Evolutionary conservation across 192 early-diverging fungal genomes (phyloP).

Genomic region (Podochytrium sp.): DNA sequence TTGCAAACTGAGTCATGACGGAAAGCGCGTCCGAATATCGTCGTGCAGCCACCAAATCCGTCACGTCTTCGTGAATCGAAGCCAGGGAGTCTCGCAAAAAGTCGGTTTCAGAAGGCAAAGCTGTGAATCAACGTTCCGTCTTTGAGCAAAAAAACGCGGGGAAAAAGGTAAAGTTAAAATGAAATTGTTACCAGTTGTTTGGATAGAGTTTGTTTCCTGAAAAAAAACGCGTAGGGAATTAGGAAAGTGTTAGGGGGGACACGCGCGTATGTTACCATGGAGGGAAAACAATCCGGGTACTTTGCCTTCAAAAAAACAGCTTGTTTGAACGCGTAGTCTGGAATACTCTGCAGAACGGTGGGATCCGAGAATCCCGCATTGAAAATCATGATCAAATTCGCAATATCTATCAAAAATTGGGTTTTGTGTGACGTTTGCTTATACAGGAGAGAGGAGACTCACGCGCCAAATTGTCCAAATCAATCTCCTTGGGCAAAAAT

Average conservation of each 20-base stretch:
- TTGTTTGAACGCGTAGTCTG: constrained; percentile 76
- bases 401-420: too few species aligned
- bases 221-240: not conserved
- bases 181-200: too few species aligned
- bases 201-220: not conserved
- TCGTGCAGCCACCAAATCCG: not conserved
- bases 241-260: not conserved
- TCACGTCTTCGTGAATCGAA: not conserved
- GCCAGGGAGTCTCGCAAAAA: not conserved
- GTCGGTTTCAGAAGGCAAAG: too few species aligned
- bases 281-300: constrained; percentile 72
- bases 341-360: constrained; percentile 59
- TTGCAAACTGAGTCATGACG: not conserved
- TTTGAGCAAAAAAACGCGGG: too few species aligned
- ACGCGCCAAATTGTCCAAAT: constrained; percentile 69
- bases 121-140: too few species aligned
- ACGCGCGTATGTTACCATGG: too few species aligned
- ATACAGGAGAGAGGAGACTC: constrained; percentile 19
- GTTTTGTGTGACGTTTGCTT: too few species aligned
- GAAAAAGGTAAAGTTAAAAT: too few species aligned
- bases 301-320: constrained; percentile 75
- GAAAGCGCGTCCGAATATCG: not conserved
- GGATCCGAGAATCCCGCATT: constrained; percentile 67
- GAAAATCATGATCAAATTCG: constrained; percentile 75
- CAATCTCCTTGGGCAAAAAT: constrained; percentile 72